Evolutionary conservation across 306 rosid species (phyloP), one percentile per base, ranked within the genome.

Genomic region (Malus sieversii): DNA sequence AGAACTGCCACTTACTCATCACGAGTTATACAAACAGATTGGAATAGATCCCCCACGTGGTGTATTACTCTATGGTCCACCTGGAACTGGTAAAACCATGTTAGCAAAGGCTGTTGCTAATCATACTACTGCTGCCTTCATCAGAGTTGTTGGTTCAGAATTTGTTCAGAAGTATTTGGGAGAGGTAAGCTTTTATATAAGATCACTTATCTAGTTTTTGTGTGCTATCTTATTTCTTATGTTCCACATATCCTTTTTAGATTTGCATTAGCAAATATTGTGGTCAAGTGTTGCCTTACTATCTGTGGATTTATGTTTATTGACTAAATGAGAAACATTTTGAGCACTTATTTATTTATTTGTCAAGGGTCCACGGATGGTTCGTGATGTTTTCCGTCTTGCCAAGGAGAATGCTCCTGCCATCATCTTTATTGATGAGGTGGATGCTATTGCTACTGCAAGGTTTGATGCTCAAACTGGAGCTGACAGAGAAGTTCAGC

Each of bases 21-120:
- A 96, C 66, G 99, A 96, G 66, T 83, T 96, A 19, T 96, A 96
- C 87, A 92, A 92, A 81, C 99, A 96, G 84, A 96, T 96, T 82
- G 99, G 99, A 78, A 96, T 96, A 69, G 99, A 96, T 52, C 99
- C 99, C 52, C 99, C 99, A 58, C 98, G 99, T n/a, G 99, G 99
- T 75, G 99, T 96, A 57, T 82, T 96, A 84, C 96, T 96, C 63
- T 96, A 96, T 80, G 99, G 99, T 0, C 99, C 99, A 33, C 99
- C 99, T 65, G 99, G 99, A 44, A 96, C 98, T 8, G 99, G 99
- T 57, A 96, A 96, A 85, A 96, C 99, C 44, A 96, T 96, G 99
- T 90, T 96, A 46, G 99, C 99, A 30, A 96, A 96, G 89, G 99
- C 99, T 79, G 99, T 96, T 87, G 99, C 99, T 61, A 88, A 96